Base-by-base conservation (phyloP, 2,329 filamentous ascomycete genomes). In the Myriosclerotinia duriaeana region DNA sequence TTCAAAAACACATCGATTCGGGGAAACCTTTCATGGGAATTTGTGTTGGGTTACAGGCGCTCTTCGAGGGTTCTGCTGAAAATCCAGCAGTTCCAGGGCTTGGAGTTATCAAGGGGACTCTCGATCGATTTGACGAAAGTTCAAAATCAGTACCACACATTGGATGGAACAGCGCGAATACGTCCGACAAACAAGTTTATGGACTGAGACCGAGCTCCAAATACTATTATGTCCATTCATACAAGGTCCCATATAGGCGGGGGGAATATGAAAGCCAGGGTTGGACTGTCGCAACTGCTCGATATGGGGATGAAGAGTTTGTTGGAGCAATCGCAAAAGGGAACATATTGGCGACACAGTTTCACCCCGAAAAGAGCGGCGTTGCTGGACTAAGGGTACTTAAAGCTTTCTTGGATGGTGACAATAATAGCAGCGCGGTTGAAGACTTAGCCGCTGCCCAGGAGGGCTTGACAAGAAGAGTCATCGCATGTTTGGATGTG, bases 11-110 rank as follows among this genome's bases (percentile, higher is more conserved):
- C 80, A 93, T 99, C 74, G 83, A 87, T 63, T 85, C 90, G 17
- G 93, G 93, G n/a, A 98, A 98, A 79, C 93, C 94, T 17, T 98
- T 99, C 77, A 96, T 99, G 89, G 93, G 91, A 60, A 96, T 99
- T 75, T 99, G 95, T 76, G 95, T 99, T 64, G 95, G 95, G 3
- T 78, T 98, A 17, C 95, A 99, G 79, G 92, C 91, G 0, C 82
- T 99, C 0, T 98, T 97, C 75, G 84, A 91, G 71, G 90, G 90
- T 11, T 98, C 95, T 0, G 86, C 87, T 52, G 95, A 99, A 78
- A 89, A 92, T 71, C 81, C 87, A 0, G 78, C 82, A 22, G 87
- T 92, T 17, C 79, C 87, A 2, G 95, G 95, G 1, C 81, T 99
- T 58, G 90, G 89, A 6, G 55, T 96, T 38, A 87, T 98, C 69